Conservation (phyloP, 768 basidiomycete species). For the Trametes cubensis region DNA sequence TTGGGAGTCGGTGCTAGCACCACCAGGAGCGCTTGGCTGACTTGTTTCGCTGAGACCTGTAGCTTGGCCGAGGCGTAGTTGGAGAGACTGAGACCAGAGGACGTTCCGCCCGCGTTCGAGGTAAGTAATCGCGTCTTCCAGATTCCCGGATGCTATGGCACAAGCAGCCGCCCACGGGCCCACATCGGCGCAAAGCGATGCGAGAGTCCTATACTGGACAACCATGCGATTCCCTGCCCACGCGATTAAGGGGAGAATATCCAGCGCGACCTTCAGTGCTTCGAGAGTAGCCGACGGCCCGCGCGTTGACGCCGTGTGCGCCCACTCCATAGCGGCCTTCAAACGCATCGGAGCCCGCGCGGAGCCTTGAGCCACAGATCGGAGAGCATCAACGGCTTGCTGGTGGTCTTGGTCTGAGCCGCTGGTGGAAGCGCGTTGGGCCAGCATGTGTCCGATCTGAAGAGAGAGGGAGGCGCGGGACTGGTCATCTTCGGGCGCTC, state of each 20-base stretch:
- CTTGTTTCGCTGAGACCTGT: too few species aligned
- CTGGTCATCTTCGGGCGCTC: not conserved
- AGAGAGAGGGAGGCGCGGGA: not conserved
- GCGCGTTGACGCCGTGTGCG: not conserved
- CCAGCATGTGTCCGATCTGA: not conserved
- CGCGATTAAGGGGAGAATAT: not conserved
- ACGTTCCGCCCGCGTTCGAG: slow-evolving; percentile 8
- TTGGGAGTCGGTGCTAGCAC: too few species aligned
- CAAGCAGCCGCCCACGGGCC: slow-evolving; percentile 8
- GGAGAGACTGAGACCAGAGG: not conserved
- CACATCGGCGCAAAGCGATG: not conserved
- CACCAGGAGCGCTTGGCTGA: too few species aligned
- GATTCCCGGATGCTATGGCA: not conserved
- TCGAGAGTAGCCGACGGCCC: slow-evolving; percentile 1
- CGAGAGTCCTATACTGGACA: slow-evolving; percentile 4
- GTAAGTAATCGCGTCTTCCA: slow-evolving; percentile 4
- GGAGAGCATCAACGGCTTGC: not conserved
- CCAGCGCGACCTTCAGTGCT: slow-evolving; percentile 4
- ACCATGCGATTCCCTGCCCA: slow-evolving; percentile 12
- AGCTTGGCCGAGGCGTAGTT: not conserved
- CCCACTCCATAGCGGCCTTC: slow-evolving; percentile 5
- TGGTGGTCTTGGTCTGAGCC: not conserved
- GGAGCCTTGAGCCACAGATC: not conserved
- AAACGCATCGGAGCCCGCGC: slow-evolving; percentile 1
- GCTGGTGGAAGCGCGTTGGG: not conserved